Conservation (phyloP, 805 yeast genomes). For the Candida dajiaensis region DNA sequence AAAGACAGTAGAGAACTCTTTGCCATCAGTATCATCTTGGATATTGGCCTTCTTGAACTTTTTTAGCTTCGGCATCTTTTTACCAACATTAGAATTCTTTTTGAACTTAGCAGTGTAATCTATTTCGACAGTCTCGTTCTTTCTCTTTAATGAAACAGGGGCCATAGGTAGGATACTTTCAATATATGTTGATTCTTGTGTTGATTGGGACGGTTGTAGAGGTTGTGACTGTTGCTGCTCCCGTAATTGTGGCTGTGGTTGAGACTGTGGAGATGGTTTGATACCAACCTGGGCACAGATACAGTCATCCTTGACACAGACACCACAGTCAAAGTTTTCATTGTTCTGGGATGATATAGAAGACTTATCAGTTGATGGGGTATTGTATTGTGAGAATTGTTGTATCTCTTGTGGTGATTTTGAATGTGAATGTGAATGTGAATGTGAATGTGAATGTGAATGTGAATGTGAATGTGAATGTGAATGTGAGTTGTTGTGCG, state of each 20-base stretch:
- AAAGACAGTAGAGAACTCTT: conserved; percentile 16
- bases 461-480: conserved; percentile 30
- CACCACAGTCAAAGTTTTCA: conserved; percentile 43
- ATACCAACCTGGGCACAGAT: conserved; percentile 45
- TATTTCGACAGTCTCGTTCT: conserved; percentile 33
- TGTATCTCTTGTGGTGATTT: conserved; percentile 32
- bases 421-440: conserved; percentile 33
- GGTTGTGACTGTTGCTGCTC: conserved; percentile 7
- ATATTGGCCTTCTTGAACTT: conserved; percentile 10
- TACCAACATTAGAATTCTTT: conserved; percentile 23
- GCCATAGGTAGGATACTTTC: conserved; percentile 50
- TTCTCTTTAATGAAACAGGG: conserved; percentile 55
- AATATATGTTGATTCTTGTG: conserved; percentile 13
- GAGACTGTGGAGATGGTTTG: conserved; percentile 15
- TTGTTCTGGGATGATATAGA: conserved; percentile 19
- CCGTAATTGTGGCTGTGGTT: conserved; percentile 19
- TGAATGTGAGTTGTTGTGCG: not conserved
- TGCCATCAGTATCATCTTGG: conserved; percentile 10
- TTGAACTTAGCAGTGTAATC: conserved; percentile 53
- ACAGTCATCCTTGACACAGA: conserved; percentile 66
- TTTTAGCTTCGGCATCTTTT: conserved; percentile 22
- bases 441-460: conserved; percentile 8
- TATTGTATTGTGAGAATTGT: conserved; percentile 8
- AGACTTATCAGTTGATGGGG: conserved; percentile 17
- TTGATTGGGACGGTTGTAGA: conserved; percentile 6